Percentiles rank a stretch among this genome's conserved stretches.
Conservation (phyloP, 2,329 filamentous ascomycete species). For the Fusarium buxicola region DNA sequence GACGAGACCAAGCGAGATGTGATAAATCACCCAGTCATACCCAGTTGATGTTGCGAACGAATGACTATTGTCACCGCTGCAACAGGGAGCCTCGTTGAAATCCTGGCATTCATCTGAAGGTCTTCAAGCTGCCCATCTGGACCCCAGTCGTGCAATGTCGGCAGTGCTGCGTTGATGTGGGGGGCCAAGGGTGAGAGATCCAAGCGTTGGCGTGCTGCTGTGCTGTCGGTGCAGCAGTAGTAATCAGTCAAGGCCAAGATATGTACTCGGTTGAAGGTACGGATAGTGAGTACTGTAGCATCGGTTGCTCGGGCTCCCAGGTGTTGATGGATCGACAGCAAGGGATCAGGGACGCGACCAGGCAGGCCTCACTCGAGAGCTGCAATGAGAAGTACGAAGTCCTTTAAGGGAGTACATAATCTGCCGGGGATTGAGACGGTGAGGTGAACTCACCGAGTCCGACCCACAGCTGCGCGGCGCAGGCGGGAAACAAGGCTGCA, state of each 20-base stretch:
- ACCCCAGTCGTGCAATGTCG: slow-evolving; percentile 40
- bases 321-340: slow-evolving; percentile 36
- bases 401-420: slow-evolving; percentile 23
- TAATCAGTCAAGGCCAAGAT: slow-evolving; percentile 29
- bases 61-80: slow-evolving; percentile 17
- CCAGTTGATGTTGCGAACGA: slow-evolving; percentile 10
- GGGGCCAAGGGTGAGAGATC: slow-evolving; percentile 30
- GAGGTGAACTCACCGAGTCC: slow-evolving; percentile 39
- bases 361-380: slow-evolving; percentile 28
- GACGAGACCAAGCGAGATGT: slow-evolving; percentile 24
- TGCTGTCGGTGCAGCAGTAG: slow-evolving; percentile 11
- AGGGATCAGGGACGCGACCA: slow-evolving; percentile 32
- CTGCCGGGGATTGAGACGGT: slow-evolving; percentile 34
- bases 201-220: slow-evolving; percentile 20
- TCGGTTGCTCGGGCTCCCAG: slow-evolving; percentile 21
- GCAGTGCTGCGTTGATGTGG: slow-evolving; percentile 29
- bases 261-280: no score
- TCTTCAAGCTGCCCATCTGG: slow-evolving; percentile 22
- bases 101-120: slow-evolving; percentile 18
- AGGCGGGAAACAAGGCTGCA: slow-evolving; percentile 40
- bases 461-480: slow-evolving; percentile 12
- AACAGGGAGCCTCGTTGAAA: slow-evolving; percentile 11
- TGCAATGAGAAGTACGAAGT: slow-evolving; percentile 11
- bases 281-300: slow-evolving; percentile 17
- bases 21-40: slow-evolving; percentile 32